These are phyloP conservation scores for Chionographis japonica DNA, from an alignment of 106 monocot genomes.

Conservation along the genomic window DNA sequence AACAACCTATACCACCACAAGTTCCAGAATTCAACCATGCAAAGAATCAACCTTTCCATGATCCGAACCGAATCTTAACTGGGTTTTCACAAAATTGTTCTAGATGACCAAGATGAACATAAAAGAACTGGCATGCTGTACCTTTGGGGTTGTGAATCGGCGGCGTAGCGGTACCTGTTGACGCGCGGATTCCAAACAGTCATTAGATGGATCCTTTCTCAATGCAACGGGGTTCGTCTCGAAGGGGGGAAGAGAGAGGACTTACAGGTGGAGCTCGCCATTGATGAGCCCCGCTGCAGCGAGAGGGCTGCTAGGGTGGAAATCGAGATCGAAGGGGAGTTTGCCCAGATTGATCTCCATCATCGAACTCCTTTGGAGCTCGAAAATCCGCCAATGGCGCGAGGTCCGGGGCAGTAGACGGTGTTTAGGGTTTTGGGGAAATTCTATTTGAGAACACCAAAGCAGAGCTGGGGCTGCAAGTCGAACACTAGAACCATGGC, in stretches of 20 bases:
- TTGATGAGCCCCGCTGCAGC: constrained; percentile 72
- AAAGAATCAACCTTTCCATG: background rate
- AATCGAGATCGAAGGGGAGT: constrained; percentile 77
- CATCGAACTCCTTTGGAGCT: background rate
- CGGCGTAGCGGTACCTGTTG: constrained; percentile 59
- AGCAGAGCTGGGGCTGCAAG: too few relatives aligned
- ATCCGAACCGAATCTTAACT: too few relatives aligned
- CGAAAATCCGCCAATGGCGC: too few relatives aligned
- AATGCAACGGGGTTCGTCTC: background rate
- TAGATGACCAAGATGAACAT: background rate
- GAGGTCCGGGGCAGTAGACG: too few relatives aligned
- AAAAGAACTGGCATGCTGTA: too few relatives aligned
- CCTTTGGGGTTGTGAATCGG: constrained; percentile 58
- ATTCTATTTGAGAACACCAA: too few relatives aligned
- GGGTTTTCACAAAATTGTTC: too few relatives aligned
- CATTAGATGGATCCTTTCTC: background rate
- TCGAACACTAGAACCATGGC: too few relatives aligned
- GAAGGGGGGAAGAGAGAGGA: background rate
- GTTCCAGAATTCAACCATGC: background rate
- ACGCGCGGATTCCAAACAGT: background rate
- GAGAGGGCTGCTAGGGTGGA: constrained; percentile 68
- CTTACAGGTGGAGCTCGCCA: constrained; percentile 78
- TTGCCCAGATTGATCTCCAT: constrained; percentile 75
- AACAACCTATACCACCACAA: too few relatives aligned
- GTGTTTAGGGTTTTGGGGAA: too few relatives aligned